A percentile compares a stretch with the other conserved stretches of the same genome.
Conservation (phyloP, 2,329 filamentous ascomycete species). For the Fusarium beomiforme region DNA sequence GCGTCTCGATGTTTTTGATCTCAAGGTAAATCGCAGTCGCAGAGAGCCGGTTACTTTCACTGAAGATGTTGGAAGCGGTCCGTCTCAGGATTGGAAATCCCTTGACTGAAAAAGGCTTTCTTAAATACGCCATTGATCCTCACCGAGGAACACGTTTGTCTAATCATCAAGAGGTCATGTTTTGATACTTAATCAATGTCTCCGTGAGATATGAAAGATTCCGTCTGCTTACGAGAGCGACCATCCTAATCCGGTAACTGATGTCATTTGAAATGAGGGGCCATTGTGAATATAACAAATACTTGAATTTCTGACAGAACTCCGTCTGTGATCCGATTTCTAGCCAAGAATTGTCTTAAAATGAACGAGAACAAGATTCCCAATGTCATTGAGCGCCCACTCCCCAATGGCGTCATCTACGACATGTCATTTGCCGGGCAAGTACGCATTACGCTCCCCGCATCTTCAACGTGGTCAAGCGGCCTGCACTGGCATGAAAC, state of each 20-base stretch:
- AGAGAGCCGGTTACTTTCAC: slow-evolving; percentile 47
- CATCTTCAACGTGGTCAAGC: slow-evolving; percentile 57
- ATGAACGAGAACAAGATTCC: not conserved
- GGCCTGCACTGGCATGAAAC: slow-evolving; percentile 60
- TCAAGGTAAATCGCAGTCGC: slow-evolving; percentile 57
- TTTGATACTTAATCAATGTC: not conserved
- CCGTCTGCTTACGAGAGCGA: not conserved
- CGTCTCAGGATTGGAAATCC: not conserved
- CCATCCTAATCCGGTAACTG: not conserved
- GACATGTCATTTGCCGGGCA: slow-evolving; percentile 50
- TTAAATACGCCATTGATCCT: too few species aligned
- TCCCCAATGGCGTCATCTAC: slow-evolving; percentile 38
- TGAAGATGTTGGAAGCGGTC: rapidly evolving
- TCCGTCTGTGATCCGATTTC: too few species aligned
- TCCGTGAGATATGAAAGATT: too few species aligned
- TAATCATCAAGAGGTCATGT: rapidly evolving
- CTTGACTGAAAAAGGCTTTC: not conserved
- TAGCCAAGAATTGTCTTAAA: too few species aligned
- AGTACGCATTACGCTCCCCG: slow-evolving; percentile 56
- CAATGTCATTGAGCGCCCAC: slow-evolving; percentile 3
- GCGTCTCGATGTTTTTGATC: slow-evolving; percentile 62
- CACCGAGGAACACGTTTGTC: too few species aligned
- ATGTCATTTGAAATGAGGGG: not conserved
- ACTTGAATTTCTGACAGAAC: too few species aligned
- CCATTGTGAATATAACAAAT: too few species aligned